Base-by-base conservation (phyloP, 176 grass and related monocot species). In the Aegilops bicornis region DNA sequence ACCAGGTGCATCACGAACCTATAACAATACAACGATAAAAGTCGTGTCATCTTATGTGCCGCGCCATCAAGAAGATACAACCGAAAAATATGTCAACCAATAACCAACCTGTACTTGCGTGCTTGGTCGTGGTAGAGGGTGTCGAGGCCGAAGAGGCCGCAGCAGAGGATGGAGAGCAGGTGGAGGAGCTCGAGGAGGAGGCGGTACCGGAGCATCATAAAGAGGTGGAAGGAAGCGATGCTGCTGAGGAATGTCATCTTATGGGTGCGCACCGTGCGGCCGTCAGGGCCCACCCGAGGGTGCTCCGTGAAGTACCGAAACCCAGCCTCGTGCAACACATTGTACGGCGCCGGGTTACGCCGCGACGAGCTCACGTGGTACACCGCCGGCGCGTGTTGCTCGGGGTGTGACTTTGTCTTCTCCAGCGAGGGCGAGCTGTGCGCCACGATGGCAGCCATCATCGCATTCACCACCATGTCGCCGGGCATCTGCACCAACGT, bases 401-500 rank as follows among this genome's bases (percentile, higher is more conserved):
- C 16, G 50, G 16, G 50, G 19, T 54, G 0, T 54, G n/a, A 1
- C n/a, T 4, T 10, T 63, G 20, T 25, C 60, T 63, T 24, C 2
- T 63, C 60, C n/a, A 11, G 4, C 0, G n/a, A 63, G 9, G 60
- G 25, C 20, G 56, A 59, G 56, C 19, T 59, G 68, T 92, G 90
- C n/a, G 62, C 72, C 61, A 10, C 86, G 52, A 80, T 69, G 2
- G 92, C 81, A 3, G 83, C 84, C 70, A 94, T 92, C 88, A 94
- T 97, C 17, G 92, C 92, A 69, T 97, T 97, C 84, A 91, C 95
- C 66, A 94, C 95, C 95, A 97, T 91, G 83, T 97, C 95, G 4
- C 90, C 95, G 1, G 95, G 95, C 75, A 97, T 89, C 95, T 97
- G 79, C 78, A 33, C 3, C n/a, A 23, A 24, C n/a, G 3, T 25